Evolutionary conservation across 2,329 filamentous ascomycete genomes (phyloP), one percentile per base, ranked within the genome.

Genomic region (Tolypocladium paradoxum): DNA sequence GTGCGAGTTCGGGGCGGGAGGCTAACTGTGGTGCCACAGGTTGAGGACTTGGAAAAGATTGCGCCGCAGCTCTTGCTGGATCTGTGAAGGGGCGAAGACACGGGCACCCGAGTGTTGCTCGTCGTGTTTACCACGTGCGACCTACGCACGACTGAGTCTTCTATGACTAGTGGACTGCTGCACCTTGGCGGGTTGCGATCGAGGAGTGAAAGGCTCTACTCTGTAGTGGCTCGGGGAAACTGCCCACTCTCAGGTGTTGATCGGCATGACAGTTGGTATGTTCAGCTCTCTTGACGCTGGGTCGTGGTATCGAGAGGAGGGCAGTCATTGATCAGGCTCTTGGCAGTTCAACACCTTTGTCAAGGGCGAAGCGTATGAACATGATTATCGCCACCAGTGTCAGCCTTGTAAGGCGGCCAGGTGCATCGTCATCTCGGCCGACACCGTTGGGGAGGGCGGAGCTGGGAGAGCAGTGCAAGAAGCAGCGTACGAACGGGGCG

Each of bases 11-110:
- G 20, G 12, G 20, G 20, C 27, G 14, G 50, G 38, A 53, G 35
- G 45, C 54, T 60, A 50, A 61, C 57, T 51, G 36, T 51, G 45
- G 34, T 53, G 27, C 24, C 27, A 20, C 48, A 91, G 81, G 85
- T 95, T 47, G 90, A 95, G 65, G 91, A 96, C 73, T 66, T 97
- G 55, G 91, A 96, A 72, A 93, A 89, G 70, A 76, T 95, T 61
- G 87, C 88, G 16, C 88, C 88, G 53, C 89, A 95, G 69, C 72
- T 96, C 63, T 70, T 95, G 61, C 76, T 96, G 66, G 92, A 97
- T 69, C 87, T 96, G 57, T 96, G 71, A 77, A 60, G 22, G 2
- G 31, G 36, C 20, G 46, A 33, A 3, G 9, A 20, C 43, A 2
- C 6, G 14, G 4, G 33, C 38, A 16, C 6, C 2, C 11, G 9